These are phyloP conservation scores for Agroathelia rolfsii DNA, from an alignment of 1,284 basidiomycete genomes.

Conservation along the genomic window DNA sequence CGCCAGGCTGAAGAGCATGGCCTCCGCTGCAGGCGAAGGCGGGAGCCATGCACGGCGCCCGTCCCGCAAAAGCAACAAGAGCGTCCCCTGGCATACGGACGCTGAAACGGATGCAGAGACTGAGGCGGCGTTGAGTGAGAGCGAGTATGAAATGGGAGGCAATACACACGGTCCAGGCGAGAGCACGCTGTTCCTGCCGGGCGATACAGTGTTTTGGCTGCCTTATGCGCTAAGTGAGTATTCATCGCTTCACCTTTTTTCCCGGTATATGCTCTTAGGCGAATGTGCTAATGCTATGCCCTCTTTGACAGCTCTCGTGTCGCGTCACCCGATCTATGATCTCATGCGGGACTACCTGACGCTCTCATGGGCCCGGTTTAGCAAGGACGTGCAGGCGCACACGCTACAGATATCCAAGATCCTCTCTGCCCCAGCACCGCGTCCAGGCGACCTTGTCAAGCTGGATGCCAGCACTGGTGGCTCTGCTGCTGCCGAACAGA, in stretches of 20 bases:
- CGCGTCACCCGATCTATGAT: conserved; percentile 86
- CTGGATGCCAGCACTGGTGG: conserved; percentile 54
- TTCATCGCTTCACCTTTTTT: conserved; percentile 13
- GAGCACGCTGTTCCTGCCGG: conserved; percentile 77
- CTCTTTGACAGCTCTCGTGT: conserved; percentile 60
- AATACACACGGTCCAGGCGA: conserved; percentile 78
- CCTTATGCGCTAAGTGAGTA: conserved; percentile 83
- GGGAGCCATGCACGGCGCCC: conserved; percentile 42
- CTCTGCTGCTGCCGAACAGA: conserved; percentile 50
- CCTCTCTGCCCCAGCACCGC: conserved; percentile 73
- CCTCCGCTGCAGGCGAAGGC: conserved; percentile 34
- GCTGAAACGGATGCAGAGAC: conserved; percentile 65
- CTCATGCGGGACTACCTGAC: conserved; percentile 89
- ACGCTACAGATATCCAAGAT: conserved; percentile 80
- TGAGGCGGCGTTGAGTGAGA: conserved; percentile 69
- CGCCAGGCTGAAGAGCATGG: conserved; percentile 52
- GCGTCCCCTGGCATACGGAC: conserved; percentile 65
- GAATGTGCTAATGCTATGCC: conserved; percentile 5
- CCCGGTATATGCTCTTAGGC: conserved; percentile 7
- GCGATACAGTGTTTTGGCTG: conserved; percentile 87
- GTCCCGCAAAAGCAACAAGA: conserved; percentile 45
- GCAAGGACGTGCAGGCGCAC: conserved; percentile 83
- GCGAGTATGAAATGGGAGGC: conserved; percentile 63
- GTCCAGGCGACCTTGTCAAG: conserved; percentile 77
- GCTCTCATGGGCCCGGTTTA: conserved; percentile 86